Evolutionary conservation across 345 rosid genomes (phyloP).

Genomic region (Geranium brycei): DNA sequence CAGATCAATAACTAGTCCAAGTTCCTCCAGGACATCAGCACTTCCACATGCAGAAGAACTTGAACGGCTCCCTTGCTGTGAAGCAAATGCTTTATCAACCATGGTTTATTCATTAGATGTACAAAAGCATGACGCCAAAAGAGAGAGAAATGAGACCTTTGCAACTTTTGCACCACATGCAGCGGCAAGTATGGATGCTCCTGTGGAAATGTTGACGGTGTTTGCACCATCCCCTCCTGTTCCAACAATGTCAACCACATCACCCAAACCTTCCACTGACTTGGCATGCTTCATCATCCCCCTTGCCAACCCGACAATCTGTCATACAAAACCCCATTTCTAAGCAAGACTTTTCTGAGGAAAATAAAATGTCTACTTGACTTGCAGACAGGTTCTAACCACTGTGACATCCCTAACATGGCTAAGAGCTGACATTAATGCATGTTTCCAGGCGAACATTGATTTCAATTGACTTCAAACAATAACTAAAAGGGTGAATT

Average conservation of each 20-base stretch:
- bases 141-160: conserved; percentile 32
- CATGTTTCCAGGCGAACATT: no score
- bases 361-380: no score
- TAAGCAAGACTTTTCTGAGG: no score
- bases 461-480: no score
- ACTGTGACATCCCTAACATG: no score
- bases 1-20: conserved; percentile 67
- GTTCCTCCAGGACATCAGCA: conserved; percentile 79
- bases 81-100: neutral
- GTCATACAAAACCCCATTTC: neutral
- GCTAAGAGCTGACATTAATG: no score
- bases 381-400: no score
- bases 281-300: conserved; percentile 46
- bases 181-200: conserved; percentile 83
- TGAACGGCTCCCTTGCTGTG: conserved; percentile 88
- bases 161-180: conserved; percentile 97
- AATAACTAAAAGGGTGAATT: no score
- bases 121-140: no score
- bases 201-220: conserved; percentile 91
- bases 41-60: conserved; percentile 99
- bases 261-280: conserved; percentile 54
- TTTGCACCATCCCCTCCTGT: conserved; percentile 95
- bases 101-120: neutral
- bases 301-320: conserved; percentile 85
- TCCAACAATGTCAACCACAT: conserved; percentile 79